Evolutionary conservation across 2,329 filamentous ascomycete genomes (phyloP).

Genomic region (Coniella lustricola): DNA sequence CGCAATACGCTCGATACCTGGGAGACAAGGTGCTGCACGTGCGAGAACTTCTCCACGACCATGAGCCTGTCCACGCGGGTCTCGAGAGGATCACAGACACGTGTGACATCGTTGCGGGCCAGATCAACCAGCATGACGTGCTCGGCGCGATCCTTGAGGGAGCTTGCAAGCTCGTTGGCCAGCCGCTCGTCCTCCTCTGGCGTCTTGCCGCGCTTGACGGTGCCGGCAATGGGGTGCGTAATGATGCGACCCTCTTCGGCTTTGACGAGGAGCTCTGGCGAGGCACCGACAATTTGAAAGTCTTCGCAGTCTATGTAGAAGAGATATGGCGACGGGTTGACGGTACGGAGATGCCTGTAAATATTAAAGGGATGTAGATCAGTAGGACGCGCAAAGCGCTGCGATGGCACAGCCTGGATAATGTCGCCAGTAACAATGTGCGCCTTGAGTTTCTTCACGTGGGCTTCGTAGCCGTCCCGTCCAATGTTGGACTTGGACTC

Average conservation of each 20-base stretch:
- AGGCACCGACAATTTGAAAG: slow-evolving; percentile 93
- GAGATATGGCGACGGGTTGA: slow-evolving; percentile 94
- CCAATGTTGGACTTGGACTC: slow-evolving; percentile 92
- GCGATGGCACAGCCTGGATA: slow-evolving; percentile 94
- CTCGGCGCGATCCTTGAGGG: slow-evolving; percentile 85
- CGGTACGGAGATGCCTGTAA: slow-evolving; percentile 90
- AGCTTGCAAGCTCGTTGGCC: slow-evolving; percentile 68
- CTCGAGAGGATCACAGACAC: slow-evolving; percentile 83
- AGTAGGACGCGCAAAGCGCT: slow-evolving; percentile 84
- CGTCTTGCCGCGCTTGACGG: slow-evolving; percentile 78
- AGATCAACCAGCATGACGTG: slow-evolving; percentile 98
- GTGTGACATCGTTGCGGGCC: slow-evolving; percentile 92
- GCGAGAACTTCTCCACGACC: slow-evolving; percentile 90
- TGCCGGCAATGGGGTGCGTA: slow-evolving; percentile 95
- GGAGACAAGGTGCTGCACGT: slow-evolving; percentile 94
- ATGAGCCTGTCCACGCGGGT: slow-evolving; percentile 90
- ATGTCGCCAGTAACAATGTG: slow-evolving; percentile 92
- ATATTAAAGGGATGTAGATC: slow-evolving; percentile 95
- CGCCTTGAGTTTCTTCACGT: slow-evolving; percentile 78
- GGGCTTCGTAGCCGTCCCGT: slow-evolving; percentile 77
- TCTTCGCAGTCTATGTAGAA: slow-evolving; percentile 90
- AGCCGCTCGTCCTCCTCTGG: slow-evolving; percentile 74
- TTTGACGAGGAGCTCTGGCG: slow-evolving; percentile 90
- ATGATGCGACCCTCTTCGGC: slow-evolving; percentile 80
- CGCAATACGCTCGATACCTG: slow-evolving; percentile 91